A percentile compares a stretch with the other conserved stretches of the same genome.
These are phyloP conservation scores for Trichoderma lentiforme DNA, from an alignment of 2,329 filamentous ascomycete species.

Conservation along the genomic window DNA sequence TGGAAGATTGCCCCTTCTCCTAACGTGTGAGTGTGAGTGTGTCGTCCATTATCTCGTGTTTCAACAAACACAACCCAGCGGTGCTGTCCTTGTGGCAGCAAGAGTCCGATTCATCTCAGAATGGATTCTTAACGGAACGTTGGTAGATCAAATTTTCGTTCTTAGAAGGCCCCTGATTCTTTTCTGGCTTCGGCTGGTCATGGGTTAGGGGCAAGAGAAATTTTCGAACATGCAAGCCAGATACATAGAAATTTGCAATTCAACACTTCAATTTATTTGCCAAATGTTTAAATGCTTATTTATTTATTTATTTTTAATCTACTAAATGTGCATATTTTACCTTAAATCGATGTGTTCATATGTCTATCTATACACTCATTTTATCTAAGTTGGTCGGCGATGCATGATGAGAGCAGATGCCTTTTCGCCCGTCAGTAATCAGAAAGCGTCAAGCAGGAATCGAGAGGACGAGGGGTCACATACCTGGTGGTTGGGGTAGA, in stretches of 20 bases:
- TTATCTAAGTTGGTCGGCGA: constrained; percentile 24
- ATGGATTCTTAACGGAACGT: constrained; percentile 79
- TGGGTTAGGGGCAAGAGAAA: constrained; percentile 42
- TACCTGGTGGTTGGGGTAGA: constrained; percentile 89
- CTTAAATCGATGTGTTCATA: not conserved
- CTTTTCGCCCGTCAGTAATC: constrained; percentile 20
- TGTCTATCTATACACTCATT: not conserved
- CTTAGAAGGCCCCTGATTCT: constrained; percentile 39
- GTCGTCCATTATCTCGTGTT: not conserved
- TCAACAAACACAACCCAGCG: constrained; percentile 50
- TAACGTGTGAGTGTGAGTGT: not conserved
- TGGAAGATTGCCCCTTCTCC: not conserved
- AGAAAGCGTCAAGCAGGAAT: not conserved
- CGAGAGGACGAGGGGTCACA: constrained; percentile 6
- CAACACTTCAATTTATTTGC: not conserved
- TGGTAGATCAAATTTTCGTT: constrained; percentile 57
- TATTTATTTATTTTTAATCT: not conserved
- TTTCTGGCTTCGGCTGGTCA: constrained; percentile 27
- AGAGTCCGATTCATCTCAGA: constrained; percentile 65
- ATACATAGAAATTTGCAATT: not conserved
- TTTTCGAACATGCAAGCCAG: constrained; percentile 36
- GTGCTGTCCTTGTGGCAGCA: constrained; percentile 72
- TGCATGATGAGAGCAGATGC: constrained; percentile 34
- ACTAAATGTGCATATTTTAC: not conserved
- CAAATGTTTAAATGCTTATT: not conserved